Evolutionary conservation across 2,329 filamentous ascomycete genomes (phyloP), one percentile per base, ranked within the genome.

Genomic region (Botryosphaeria dothidea): DNA sequence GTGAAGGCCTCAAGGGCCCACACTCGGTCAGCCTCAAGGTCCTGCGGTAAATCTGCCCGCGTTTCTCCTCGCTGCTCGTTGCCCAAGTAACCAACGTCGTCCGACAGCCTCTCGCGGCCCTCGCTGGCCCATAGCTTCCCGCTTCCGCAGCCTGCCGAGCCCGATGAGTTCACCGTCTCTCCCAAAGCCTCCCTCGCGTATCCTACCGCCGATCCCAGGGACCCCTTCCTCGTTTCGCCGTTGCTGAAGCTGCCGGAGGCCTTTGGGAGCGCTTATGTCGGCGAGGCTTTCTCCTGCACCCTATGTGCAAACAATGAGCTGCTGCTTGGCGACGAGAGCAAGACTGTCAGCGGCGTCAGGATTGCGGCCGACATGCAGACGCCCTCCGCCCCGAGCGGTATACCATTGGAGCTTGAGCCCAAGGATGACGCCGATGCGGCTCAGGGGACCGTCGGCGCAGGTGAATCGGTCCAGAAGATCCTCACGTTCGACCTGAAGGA

Each of bases 281-380:
- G 95, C 71, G 93, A 98, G 81, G 92, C 90, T 0, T 98, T 99
- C 79, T 90, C 90, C 68, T 99, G 95, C 79, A 97, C 94, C 1
- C 84, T 98, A 23, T 97, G 93, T 79, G 93, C 92, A n/a, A 97
- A 97, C 81, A 94, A 97, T 75, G 94, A 98, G 73, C 78, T 88
- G 1, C 48, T 38, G 73, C 73, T 75, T 45, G 73, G 75, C 3
- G 73, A 78, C 52, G 74, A 76, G 3, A 78, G 74, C 7, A 77
- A 79, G 66, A 80, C 79, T 51, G 88, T 96, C 45, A 90, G 88
- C 67, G 91, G 91, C 65, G 90, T 97, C 61, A 86, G 88, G 63
- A 92, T 98, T 71, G 87, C 91, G 64, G 95, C 93, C 0, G 93
- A 97, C 79, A 96, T 99, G 90, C 96, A 98, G 80, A 96, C 93